Evolutionary conservation across 345 rosid genomes (phyloP), one percentile per base, ranked within the genome.

Genomic region (Heritiera littoralis): DNA sequence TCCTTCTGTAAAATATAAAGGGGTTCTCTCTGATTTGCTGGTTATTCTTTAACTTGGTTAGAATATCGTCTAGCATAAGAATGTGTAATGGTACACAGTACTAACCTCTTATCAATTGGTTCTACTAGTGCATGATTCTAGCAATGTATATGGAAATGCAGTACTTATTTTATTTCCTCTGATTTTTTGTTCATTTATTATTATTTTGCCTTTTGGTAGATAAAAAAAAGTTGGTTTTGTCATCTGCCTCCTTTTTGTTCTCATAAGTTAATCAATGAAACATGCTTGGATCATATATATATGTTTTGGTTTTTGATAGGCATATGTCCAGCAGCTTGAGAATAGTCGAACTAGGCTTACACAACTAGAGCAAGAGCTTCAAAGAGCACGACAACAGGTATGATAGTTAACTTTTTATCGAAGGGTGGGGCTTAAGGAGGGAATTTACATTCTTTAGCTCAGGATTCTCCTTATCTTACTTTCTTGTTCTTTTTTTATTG

Each of bases 251-350:
- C 14, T 60, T 43, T 78, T 2, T 20, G 63, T 58, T 63, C 28
- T 66, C 66, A 74, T 81, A 65, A 28, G 63, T 79, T 80, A 48
- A 66, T 80, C 58, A 80, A 78, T 71, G 73, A 77, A 78, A 74
- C 79, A 86, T 81, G 80, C 76, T 72, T 85, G 83, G 82, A 80
- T 85, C 72, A 84, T 78, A 87, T 75, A 84, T 88, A 84, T 88
- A 75, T 86, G 86, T 85, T 85, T 85, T 79, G 85, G 75, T 83
- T 23, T 86, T 88, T 89, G 84, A 65, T 83, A 94, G 97, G 98
- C 96, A 75, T 94, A 92, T 83, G 96, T 92, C 73, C 97, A 91
- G 88, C 98, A 92, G 80, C 93, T 94, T 15, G 98, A 94, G 87
- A 87, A 66, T 76, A 87, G 97, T 75, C 82, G 92, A 35, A 66